Conservation (phyloP, 2,329 filamentous ascomycete genomes). For the Neonectria ditissima region DNA sequence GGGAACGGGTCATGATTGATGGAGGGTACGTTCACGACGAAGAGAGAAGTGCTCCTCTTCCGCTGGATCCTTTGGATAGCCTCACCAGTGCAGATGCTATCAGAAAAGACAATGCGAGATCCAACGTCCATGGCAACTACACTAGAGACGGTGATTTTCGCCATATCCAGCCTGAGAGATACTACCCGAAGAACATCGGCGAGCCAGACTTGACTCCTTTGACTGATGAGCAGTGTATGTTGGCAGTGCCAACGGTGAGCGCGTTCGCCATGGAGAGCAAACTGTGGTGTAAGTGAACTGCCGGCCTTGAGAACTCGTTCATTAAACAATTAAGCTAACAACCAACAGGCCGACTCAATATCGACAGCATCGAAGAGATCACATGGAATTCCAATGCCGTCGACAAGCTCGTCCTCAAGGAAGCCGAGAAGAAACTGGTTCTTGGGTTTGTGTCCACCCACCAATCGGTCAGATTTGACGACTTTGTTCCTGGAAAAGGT, state of each 20-base stretch:
- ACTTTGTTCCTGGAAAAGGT: conserved; percentile 21
- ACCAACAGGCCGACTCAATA: background rate
- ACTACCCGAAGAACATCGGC: background rate
- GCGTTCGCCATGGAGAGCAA: conserved; percentile 23
- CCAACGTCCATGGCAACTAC: no score
- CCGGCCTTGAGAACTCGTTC: background rate
- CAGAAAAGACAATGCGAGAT: background rate
- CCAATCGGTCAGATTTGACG: background rate
- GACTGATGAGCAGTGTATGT: conserved; percentile 24
- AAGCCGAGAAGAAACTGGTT: conserved; percentile 15
- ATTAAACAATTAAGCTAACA: background rate
- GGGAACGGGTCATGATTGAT: conserved; percentile 11
- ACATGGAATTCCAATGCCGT: conserved; percentile 12
- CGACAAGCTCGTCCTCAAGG: conserved; percentile 11
- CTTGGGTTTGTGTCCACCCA: background rate
- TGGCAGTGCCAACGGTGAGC: conserved; percentile 9
- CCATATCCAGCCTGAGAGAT: background rate
- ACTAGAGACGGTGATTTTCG: background rate
- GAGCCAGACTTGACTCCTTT: conserved; percentile 1
- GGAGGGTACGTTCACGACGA: background rate
- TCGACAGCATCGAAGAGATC: conserved; percentile 2
- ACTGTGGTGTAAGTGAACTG: conserved; percentile 28
- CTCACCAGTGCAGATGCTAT: background rate
- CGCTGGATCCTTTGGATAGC: background rate
- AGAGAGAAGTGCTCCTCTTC: background rate